Percentiles rank a stretch among this genome's conserved stretches.
These are phyloP conservation scores for Trichosanthes cucumerina DNA, from an alignment of 306 rosid genomes.

Conservation along the genomic window DNA sequence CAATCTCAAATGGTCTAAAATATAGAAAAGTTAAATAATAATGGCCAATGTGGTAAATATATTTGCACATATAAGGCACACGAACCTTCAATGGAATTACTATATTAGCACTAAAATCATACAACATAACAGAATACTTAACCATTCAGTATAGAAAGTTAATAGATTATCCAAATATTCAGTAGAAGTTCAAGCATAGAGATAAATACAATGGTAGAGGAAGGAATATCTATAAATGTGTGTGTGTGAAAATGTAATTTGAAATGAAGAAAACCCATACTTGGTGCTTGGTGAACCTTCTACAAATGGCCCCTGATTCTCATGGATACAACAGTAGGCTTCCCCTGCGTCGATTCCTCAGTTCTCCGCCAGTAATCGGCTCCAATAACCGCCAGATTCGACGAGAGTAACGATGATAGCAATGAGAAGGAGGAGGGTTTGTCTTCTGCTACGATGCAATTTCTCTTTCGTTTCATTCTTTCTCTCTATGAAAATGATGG, in stretches of 20 bases:
- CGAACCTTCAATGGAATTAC: neutral
- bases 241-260: neutral
- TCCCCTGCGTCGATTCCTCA: too few species aligned
- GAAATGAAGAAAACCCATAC: constrained; percentile 15
- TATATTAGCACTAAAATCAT: neutral
- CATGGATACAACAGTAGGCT: too few species aligned
- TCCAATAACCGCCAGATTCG: too few species aligned
- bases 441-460: too few species aligned
- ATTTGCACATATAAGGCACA: neutral
- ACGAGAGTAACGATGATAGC: too few species aligned
- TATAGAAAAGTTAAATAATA: neutral
- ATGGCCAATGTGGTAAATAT: neutral
- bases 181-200: neutral
- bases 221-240: neutral
- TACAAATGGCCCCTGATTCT: too few species aligned
- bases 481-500: too few species aligned
- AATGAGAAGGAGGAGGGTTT: too few species aligned
- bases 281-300: constrained; percentile 96
- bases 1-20: neutral
- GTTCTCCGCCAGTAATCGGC: too few species aligned
- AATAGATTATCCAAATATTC: neutral
- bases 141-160: neutral
- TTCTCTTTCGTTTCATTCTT: too few species aligned
- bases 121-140: neutral
- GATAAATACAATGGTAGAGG: neutral